Evolutionary conservation across 306 rosid genomes (phyloP).

Genomic region (Acacia acuminata): DNA sequence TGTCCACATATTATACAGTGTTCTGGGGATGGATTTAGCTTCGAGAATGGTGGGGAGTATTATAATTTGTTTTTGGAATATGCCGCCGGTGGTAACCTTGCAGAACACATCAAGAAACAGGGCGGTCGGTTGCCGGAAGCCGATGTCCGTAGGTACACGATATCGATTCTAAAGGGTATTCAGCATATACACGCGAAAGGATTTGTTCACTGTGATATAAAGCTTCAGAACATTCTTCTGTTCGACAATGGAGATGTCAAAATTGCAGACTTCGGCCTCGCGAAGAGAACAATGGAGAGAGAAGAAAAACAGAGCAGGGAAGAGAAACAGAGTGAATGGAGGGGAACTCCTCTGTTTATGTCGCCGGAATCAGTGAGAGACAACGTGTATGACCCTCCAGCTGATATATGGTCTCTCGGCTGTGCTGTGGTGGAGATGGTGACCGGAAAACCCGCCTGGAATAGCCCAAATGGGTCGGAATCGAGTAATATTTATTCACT

Average conservation of each 20-base stretch:
- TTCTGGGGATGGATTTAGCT: constrained; percentile 49
- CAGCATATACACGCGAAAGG: constrained; percentile 56
- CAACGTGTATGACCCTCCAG: constrained; percentile 56
- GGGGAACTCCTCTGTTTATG: constrained; percentile 89
- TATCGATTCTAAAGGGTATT: constrained; percentile 61
- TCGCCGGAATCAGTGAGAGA: constrained; percentile 82
- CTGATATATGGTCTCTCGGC: constrained; percentile 83
- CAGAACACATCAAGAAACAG: constrained; percentile 42
- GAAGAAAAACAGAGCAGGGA: constrained; percentile 36
- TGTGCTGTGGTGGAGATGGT: constrained; percentile 82
- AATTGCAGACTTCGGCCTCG: constrained; percentile 85
- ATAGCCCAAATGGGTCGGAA: constrained; percentile 23
- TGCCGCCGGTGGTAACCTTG: constrained; percentile 70
- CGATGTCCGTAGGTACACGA: constrained; percentile 40
- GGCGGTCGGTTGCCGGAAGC: constrained; percentile 67
- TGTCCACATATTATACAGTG: constrained; percentile 64
- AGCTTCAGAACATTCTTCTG: constrained; percentile 76
- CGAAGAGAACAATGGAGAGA: constrained; percentile 48
- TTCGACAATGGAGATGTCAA: constrained; percentile 58
- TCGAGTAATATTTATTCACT: constrained; percentile 40
- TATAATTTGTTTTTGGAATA: constrained; percentile 75
- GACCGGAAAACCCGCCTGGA: constrained; percentile 79
- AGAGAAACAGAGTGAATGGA: constrained; percentile 35
- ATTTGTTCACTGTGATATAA: constrained; percentile 91
- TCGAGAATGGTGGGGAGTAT: constrained; percentile 51